Percentiles rank a stretch among this genome's conserved stretches.
phyloP scores from a whole-genome alignment of 306 rosid genomes.

The Quercus cerris region DNA sequence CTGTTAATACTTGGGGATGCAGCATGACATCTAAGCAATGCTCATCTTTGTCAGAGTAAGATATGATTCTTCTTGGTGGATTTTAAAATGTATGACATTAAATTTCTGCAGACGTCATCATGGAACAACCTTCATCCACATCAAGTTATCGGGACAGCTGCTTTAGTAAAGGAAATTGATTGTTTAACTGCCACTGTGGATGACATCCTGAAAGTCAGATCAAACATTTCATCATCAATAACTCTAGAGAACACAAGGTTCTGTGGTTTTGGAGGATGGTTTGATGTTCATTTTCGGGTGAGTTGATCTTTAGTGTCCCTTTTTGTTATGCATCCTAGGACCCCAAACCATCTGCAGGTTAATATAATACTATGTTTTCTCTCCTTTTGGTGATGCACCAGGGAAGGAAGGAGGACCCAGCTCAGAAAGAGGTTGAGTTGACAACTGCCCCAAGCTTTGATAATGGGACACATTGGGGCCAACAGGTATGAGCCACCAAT shows the following conservation, averaged over 20 bases:
- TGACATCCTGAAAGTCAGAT: conserved; percentile 72
- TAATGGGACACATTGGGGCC: conserved; percentile 89
- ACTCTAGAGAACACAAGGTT: conserved; percentile 53
- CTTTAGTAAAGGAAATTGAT: conserved; percentile 73
- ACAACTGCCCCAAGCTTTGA: conserved; percentile 82
- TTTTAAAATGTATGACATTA: conserved; percentile 5
- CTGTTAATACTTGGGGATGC: background rate
- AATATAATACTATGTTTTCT: background rate
- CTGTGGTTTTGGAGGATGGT: conserved; percentile 94
- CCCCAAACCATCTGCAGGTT: conserved; percentile 10
- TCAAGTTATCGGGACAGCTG: conserved; percentile 84
- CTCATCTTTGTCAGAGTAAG: conserved; percentile 10
- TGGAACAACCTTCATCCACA: conserved; percentile 93
- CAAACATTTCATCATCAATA: conserved; percentile 53
- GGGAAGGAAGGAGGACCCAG: conserved; percentile 93
- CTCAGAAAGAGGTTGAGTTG: conserved; percentile 71
- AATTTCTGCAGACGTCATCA: conserved; percentile 66
- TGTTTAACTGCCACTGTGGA: conserved; percentile 81
- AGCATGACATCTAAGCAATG: background rate
- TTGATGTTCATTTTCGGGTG: conserved; percentile 95
- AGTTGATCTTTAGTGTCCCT: conserved; percentile 25
- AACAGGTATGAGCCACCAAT: conserved; percentile 61
- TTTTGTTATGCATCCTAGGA: background rate
- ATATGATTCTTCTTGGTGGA: conserved; percentile 15
- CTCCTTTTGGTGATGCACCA: conserved; percentile 31